These are phyloP conservation scores for Carpinus fangiana DNA, from an alignment of 306 rosid species.

Conservation along the genomic window DNA sequence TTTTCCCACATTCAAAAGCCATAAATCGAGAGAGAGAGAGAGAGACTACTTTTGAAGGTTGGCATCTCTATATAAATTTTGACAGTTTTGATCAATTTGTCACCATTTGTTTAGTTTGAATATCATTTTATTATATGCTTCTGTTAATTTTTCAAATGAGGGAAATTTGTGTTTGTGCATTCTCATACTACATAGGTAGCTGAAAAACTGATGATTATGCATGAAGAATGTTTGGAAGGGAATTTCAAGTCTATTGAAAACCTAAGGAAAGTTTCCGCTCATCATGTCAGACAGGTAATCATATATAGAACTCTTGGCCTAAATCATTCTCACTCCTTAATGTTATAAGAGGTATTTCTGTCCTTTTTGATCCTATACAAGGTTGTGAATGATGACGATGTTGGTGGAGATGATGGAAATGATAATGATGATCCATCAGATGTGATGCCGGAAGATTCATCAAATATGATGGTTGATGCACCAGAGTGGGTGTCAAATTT, in stretches of 20 bases:
- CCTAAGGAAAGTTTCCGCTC: slow-evolving; percentile 42
- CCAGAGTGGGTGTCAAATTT: slow-evolving; percentile 25
- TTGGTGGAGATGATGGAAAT: not conserved
- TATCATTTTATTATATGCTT: not conserved
- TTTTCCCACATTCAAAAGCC: too few species aligned
- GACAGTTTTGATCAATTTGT: not conserved
- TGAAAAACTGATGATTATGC: slow-evolving; percentile 51
- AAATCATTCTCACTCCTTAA: too few species aligned
- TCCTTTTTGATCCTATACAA: slow-evolving; percentile 9
- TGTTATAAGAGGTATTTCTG: too few species aligned
- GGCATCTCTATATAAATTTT: too few species aligned
- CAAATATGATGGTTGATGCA: slow-evolving; percentile 38
- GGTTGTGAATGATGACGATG: slow-evolving; percentile 37
- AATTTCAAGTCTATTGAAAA: slow-evolving; percentile 48
- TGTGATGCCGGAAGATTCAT: slow-evolving; percentile 21
- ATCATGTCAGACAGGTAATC: slow-evolving; percentile 57
- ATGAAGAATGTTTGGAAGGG: slow-evolving; percentile 61
- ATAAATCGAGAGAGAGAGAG: too few species aligned
- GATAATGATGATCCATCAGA: slow-evolving; percentile 3
- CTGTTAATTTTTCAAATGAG: slow-evolving; percentile 10
- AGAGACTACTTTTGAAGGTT: too few species aligned
- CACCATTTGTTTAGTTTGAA: not conserved
- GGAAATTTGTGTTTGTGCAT: not conserved
- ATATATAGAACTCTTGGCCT: not conserved
- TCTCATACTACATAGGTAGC: slow-evolving; percentile 48